phyloP scores from a whole-genome alignment of 2,329 filamentous ascomycete species.

The Fusarium ambrosium region DNA sequence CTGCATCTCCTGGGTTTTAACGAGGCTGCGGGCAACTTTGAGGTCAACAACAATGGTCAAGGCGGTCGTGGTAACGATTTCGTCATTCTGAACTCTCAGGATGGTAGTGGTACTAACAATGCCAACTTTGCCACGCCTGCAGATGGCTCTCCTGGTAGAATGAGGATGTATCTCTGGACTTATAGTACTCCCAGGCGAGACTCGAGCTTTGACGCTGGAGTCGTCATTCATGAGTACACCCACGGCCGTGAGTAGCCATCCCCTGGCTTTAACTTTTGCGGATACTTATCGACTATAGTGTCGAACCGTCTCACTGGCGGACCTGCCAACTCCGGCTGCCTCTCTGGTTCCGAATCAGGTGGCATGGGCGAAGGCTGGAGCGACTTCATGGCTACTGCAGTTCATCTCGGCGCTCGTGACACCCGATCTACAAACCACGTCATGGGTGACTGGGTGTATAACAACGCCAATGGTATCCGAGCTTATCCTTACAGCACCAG shows the following conservation, averaged over 20 bases:
- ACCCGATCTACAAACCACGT: slow-evolving; percentile 61
- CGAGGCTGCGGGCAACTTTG: slow-evolving; percentile 71
- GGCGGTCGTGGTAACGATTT: slow-evolving; percentile 66
- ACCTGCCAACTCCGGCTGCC: slow-evolving; percentile 65
- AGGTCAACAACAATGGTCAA: slow-evolving; percentile 67
- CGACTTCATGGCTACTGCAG: slow-evolving; percentile 67
- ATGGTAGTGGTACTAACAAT: slow-evolving; percentile 68
- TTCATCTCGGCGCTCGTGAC: slow-evolving; percentile 61
- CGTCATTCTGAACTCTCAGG: slow-evolving; percentile 69
- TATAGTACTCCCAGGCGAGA: slow-evolving; percentile 63
- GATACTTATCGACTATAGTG: slow-evolving; percentile 48
- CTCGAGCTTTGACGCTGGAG: slow-evolving; percentile 69
- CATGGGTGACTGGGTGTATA: slow-evolving; percentile 65
- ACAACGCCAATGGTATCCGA: slow-evolving; percentile 61
- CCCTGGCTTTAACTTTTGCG: slow-evolving; percentile 6
- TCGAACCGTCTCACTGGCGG: slow-evolving; percentile 72
- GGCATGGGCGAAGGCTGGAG: slow-evolving; percentile 73
- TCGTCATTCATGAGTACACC: slow-evolving; percentile 72
- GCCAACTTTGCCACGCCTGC: slow-evolving; percentile 69
- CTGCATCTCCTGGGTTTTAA: slow-evolving; percentile 70
- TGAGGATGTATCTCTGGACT: slow-evolving; percentile 72
- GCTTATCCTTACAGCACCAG: slow-evolving; percentile 65
- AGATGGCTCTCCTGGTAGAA: slow-evolving; percentile 65
- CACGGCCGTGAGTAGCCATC: slow-evolving; percentile 58
- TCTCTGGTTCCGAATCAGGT: slow-evolving; percentile 61